These are phyloP conservation scores for Sordariomycetes sp. DNA, from an alignment of 2,329 filamentous ascomycete species.

Conservation along the genomic window DNA sequence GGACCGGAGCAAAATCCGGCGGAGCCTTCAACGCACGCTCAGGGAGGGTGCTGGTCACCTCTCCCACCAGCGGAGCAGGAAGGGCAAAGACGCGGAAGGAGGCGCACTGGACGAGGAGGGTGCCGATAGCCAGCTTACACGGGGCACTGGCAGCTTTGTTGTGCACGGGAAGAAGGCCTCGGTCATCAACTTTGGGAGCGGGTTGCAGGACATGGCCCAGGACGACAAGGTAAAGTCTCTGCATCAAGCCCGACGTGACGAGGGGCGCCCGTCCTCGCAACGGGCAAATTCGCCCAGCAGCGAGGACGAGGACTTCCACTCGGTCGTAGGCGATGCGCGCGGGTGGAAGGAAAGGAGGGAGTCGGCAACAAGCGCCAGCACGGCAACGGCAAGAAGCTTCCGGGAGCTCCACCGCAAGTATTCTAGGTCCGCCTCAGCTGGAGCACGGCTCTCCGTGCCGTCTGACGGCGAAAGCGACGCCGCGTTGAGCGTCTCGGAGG, in stretches of 20 bases:
- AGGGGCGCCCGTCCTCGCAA: conserved; percentile 12
- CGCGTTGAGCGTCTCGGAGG: conserved; percentile 50
- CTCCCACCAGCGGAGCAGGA: conserved; percentile 61
- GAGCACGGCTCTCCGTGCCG: conserved; percentile 32
- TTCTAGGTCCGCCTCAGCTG: conserved; percentile 35
- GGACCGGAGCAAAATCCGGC: conserved; percentile 61
- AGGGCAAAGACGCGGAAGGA: conserved; percentile 50
- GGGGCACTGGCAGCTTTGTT: conserved; percentile 82
- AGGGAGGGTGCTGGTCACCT: conserved; percentile 64
- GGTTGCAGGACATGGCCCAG: conserved; percentile 67
- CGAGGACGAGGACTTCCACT: conserved; percentile 40
- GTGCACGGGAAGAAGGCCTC: conserved; percentile 97
- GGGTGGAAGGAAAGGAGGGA: conserved; percentile 41
- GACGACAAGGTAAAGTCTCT: conserved; percentile 62
- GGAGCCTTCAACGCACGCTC: conserved; percentile 82
- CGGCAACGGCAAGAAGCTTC: conserved; percentile 56
- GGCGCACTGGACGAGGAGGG: conserved; percentile 24
- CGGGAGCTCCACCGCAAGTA: conserved; percentile 51
- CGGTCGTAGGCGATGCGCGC: conserved; percentile 32
- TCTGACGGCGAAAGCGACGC: conserved; percentile 51
- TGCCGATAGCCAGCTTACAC: conserved; percentile 59
- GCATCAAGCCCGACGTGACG: conserved; percentile 35
- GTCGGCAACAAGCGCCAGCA: conserved; percentile 55
- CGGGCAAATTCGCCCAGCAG: conserved; percentile 19
- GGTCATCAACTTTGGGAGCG: conserved; percentile 91